phyloP scores from a whole-genome alignment of 768 basidiomycete genomes.

The Amyloporia xantha region DNA sequence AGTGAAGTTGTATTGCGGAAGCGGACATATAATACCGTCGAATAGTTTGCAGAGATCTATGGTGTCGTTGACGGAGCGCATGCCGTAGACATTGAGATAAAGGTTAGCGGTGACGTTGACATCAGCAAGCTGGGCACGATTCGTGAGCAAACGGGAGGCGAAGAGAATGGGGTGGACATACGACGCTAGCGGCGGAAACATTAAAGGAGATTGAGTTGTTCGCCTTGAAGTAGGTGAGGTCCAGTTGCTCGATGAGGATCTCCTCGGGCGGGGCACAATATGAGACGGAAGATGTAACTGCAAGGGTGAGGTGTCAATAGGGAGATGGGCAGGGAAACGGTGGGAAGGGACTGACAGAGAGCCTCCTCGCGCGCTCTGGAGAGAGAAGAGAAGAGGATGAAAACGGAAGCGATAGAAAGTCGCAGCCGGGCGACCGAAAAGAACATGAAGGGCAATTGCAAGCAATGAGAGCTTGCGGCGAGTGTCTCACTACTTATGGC shows the following conservation, averaged over 20 bases:
- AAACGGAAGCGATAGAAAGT: conserved; percentile 35
- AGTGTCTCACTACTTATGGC: not conserved
- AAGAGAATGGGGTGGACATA: conserved; percentile 33
- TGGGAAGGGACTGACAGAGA: conserved; percentile 45
- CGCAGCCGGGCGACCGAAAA: conserved; percentile 73
- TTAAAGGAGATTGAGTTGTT: conserved; percentile 80
- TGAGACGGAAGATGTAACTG: conserved; percentile 84
- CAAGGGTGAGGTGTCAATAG: not conserved
- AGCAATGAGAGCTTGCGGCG: not conserved
- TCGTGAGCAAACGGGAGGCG: conserved; percentile 9
- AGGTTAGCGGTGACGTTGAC: conserved; percentile 80
- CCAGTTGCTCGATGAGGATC: conserved; percentile 73
- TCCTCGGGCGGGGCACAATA: conserved; percentile 79
- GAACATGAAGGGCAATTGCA: conserved; percentile 42
- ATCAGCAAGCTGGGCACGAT: conserved; percentile 48
- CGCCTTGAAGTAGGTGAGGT: conserved; percentile 59
- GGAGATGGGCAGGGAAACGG: conserved; percentile 8
- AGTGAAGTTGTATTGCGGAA: conserved; percentile 81
- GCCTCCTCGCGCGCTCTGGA: conserved; percentile 46
- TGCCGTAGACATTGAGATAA: conserved; percentile 83
- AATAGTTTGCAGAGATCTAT: conserved; percentile 79
- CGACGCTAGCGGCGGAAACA: conserved; percentile 81
- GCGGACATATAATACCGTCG: conserved; percentile 74
- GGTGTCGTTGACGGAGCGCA: conserved; percentile 75
- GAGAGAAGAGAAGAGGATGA: conserved; percentile 31